Percentiles rank a stretch among this genome's conserved stretches.
Conservation (phyloP, 345 rosid genomes). For the Aethionema arabicum region DNA sequence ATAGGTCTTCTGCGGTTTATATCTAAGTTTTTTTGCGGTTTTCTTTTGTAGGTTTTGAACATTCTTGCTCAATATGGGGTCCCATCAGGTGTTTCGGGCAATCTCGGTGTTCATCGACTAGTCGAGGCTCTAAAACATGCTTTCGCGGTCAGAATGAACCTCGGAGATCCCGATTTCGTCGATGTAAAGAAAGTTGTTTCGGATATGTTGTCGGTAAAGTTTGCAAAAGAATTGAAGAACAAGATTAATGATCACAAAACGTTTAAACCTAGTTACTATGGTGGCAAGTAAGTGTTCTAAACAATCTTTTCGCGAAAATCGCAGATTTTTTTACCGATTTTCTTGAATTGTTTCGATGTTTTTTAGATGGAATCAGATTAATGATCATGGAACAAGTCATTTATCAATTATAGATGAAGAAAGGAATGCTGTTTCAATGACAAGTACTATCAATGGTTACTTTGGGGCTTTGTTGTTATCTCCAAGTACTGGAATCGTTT, state of each 20-base stretch:
- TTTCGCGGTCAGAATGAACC: constrained; percentile 62
- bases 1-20: too few species aligned
- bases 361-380: constrained; percentile 52
- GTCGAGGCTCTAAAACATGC: constrained; percentile 66
- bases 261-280: constrained; percentile 49
- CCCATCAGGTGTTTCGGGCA: constrained; percentile 43
- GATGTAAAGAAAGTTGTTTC: constrained; percentile 43
- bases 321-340: neutral
- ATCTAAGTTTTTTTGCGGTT: neutral
- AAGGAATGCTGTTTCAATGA: constrained; percentile 59
- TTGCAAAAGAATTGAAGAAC: constrained; percentile 46
- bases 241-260: constrained; percentile 55
- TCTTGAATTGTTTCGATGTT: neutral
- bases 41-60: constrained; percentile 44
- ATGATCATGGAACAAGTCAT: constrained; percentile 69
- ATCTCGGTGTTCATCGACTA: constrained; percentile 54
- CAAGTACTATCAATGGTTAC: constrained; percentile 54
- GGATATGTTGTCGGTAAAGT: constrained; percentile 55
- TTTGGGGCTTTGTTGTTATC: constrained; percentile 55
- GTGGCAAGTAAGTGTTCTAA: constrained; percentile 44
- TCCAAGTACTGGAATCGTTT: constrained; percentile 55
- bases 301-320: neutral
- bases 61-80: constrained; percentile 51
- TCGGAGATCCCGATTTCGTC: constrained; percentile 63
- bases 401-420: constrained; percentile 50